These are phyloP conservation scores for Naganishia albida DNA, from an alignment of 1,284 basidiomycete genomes.

Conservation along the genomic window DNA sequence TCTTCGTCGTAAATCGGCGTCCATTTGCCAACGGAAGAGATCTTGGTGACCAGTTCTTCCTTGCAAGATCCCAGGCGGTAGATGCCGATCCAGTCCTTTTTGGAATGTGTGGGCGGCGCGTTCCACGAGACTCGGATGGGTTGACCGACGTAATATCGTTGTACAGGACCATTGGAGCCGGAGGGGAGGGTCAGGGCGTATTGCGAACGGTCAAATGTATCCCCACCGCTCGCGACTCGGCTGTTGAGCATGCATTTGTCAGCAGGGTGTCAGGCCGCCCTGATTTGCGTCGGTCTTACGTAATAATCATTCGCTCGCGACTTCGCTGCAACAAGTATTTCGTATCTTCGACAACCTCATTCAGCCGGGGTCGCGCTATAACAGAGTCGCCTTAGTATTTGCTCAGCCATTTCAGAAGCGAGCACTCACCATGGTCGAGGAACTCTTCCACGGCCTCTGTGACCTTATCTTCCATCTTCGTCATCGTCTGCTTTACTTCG, in stretches of 20 bases:
- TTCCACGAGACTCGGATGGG: slow-evolving; percentile 83
- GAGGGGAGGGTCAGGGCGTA: slow-evolving; percentile 68
- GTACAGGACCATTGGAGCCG: slow-evolving; percentile 48
- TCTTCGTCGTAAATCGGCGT: slow-evolving; percentile 85
- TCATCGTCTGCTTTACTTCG: slow-evolving; percentile 89
- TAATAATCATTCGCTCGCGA: slow-evolving; percentile 82
- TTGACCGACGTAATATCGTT: slow-evolving; percentile 84
- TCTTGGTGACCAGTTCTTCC: slow-evolving; percentile 76
- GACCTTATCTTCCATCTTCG: slow-evolving; percentile 91
- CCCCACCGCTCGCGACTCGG: slow-evolving; percentile 76
- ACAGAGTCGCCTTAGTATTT: background rate
- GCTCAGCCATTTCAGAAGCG: background rate
- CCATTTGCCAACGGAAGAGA: slow-evolving; percentile 90
- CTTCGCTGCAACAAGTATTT: slow-evolving; percentile 88
- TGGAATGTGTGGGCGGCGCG: slow-evolving; percentile 81
- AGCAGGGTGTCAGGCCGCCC: background rate
- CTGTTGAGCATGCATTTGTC: slow-evolving; percentile 56
- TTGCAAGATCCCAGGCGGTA: slow-evolving; percentile 88
- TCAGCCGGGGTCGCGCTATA: slow-evolving; percentile 64
- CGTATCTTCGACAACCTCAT: slow-evolving; percentile 86
- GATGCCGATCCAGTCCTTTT: slow-evolving; percentile 96
- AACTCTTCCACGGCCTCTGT: slow-evolving; percentile 89
- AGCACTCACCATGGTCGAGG: slow-evolving; percentile 73
- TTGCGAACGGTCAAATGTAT: slow-evolving; percentile 72
- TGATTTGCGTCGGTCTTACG: slow-evolving; percentile 58